phyloP scores from a whole-genome alignment of 495 filamentous ascomycete species.

The Penicillium steckii region DNA sequence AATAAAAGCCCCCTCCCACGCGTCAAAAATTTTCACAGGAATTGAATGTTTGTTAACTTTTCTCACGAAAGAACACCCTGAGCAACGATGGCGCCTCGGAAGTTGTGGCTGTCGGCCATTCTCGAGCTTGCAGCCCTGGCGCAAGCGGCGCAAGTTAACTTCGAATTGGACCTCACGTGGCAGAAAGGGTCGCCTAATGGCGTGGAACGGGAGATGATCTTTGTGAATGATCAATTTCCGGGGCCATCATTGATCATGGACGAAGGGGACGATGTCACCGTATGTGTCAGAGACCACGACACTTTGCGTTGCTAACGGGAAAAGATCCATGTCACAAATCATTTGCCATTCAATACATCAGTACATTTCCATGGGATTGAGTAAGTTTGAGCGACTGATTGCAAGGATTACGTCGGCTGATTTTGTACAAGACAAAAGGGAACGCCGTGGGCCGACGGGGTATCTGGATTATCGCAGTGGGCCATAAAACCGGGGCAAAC shows the following conservation, averaged over 20 bases:
- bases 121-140: neutral
- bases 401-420: constrained; percentile 8
- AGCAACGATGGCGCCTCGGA: neutral
- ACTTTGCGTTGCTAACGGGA: neutral
- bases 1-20: neutral
- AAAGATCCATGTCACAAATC: constrained; percentile 46
- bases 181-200: constrained; percentile 38
- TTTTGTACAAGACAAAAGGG: constrained; percentile 12
- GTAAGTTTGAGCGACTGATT: constrained; percentile 12
- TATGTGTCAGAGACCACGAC: constrained; percentile 13
- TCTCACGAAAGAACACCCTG: neutral
- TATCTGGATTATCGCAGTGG: constrained; percentile 46
- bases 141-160: constrained; percentile 14
- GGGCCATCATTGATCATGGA: constrained; percentile 53
- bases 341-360: constrained; percentile 46
- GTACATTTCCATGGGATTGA: constrained; percentile 47
- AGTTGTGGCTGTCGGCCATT: neutral
- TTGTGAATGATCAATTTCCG: constrained; percentile 57
- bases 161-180: constrained; percentile 35
- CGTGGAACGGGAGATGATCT: constrained; percentile 39
- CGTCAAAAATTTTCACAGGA: neutral
- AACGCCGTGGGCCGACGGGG: constrained; percentile 51
- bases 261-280: constrained; percentile 55
- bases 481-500: constrained; percentile 42
- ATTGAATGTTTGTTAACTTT: neutral